Conservation (phyloP, 148 eudicot genomes). For the Dianthus caryophyllus region DNA sequence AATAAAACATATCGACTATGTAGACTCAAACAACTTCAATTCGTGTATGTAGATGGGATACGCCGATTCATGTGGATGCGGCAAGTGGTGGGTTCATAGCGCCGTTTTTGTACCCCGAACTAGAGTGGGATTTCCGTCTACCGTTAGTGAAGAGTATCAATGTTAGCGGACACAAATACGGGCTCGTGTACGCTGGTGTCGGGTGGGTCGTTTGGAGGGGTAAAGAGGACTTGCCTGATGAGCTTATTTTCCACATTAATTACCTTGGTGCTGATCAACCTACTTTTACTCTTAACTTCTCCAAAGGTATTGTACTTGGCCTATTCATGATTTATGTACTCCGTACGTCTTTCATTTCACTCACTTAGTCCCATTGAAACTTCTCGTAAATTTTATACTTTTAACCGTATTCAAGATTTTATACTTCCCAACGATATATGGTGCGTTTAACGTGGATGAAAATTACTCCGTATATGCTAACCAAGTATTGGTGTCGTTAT, state of each 20-base stretch:
- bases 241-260: slow-evolving; percentile 73
- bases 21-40: background rate
- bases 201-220: slow-evolving; percentile 77
- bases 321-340: no score
- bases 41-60: slow-evolving; percentile 50
- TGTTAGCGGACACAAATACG: slow-evolving; percentile 75
- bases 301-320: slow-evolving; percentile 42
- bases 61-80: slow-evolving; percentile 81
- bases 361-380: no score
- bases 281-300: slow-evolving; percentile 71
- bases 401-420: no score
- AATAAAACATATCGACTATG: background rate
- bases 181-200: slow-evolving; percentile 69
- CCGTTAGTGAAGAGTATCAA: slow-evolving; percentile 70
- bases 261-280: slow-evolving; percentile 84
- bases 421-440: no score
- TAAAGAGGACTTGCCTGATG: slow-evolving; percentile 72
- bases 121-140: slow-evolving; percentile 68
- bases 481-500: background rate
- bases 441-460: background rate
- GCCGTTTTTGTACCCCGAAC: slow-evolving; percentile 63
- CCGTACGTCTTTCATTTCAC: no score
- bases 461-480: background rate
- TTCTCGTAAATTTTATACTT: no score
- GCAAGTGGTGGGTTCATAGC: slow-evolving; percentile 87